Conservation (phyloP, 805 yeast genomes). For the Kuraishia borneana region DNA sequence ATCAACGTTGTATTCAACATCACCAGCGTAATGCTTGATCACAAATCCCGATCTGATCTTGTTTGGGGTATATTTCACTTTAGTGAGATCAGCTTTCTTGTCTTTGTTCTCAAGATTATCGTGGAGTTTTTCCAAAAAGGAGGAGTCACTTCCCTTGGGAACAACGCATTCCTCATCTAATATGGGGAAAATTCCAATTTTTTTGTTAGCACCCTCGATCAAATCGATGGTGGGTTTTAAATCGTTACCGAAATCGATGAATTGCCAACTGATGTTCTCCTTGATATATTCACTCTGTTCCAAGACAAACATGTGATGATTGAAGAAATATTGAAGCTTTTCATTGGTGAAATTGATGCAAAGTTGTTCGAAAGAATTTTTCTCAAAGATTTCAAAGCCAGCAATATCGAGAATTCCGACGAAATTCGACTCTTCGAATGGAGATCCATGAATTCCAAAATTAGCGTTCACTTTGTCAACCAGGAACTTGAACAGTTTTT, state of each 20-base stretch:
- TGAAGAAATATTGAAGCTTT: slow-evolving; percentile 48
- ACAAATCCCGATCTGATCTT: slow-evolving; percentile 70
- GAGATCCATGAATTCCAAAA: slow-evolving; percentile 24
- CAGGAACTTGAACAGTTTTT: slow-evolving; percentile 67
- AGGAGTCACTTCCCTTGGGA: slow-evolving; percentile 76
- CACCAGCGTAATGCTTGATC: slow-evolving; percentile 89
- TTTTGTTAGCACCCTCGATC: slow-evolving; percentile 52
- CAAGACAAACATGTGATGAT: slow-evolving; percentile 48
- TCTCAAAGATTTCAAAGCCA: slow-evolving; percentile 49
- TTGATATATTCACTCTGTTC: slow-evolving; percentile 50
- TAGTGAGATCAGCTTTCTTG: slow-evolving; percentile 6
- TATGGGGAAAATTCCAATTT: slow-evolving; percentile 71
- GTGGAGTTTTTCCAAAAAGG: slow-evolving; percentile 73
- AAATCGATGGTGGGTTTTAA: slow-evolving; percentile 89
- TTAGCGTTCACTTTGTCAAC: slow-evolving; percentile 68
- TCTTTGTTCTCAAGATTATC: slow-evolving; percentile 44
- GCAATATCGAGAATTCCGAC: slow-evolving; percentile 54
- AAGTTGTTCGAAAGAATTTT: slow-evolving; percentile 47
- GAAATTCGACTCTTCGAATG: slow-evolving; percentile 18
- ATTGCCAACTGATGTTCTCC: slow-evolving; percentile 55
- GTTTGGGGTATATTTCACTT: slow-evolving; percentile 53
- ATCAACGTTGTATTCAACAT: slow-evolving; percentile 84
- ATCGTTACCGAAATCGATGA: slow-evolving; percentile 90
- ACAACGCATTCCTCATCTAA: slow-evolving; percentile 93
- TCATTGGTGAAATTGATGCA: slow-evolving; percentile 54